Base-by-base conservation (phyloP, 164 flowering plant genomes). In the Nelumbo lutea region DNA sequence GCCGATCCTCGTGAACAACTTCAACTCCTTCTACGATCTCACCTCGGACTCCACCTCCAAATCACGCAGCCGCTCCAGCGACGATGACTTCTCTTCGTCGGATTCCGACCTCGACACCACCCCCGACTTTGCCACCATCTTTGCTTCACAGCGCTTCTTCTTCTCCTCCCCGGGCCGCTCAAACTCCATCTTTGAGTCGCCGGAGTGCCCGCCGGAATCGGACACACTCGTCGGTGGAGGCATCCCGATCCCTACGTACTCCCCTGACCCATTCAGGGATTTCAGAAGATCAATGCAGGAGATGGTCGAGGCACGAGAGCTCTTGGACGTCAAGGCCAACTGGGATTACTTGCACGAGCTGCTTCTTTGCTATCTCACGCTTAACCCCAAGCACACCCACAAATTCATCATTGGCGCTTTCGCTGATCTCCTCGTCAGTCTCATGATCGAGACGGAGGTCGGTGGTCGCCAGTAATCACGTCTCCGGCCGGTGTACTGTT, bases 271-370 rank as follows among this genome's bases (percentile, higher is more conserved):
- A 2, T 88, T 79, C 76, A 42, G 58, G 61, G 98, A 91, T 71
- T 91, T 94, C 82, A 76, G 93, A 67, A 78, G 82, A 43, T 94
- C 98, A 38, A 94, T 94, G 98, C 87, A 91, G 72, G 98, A 94
- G 77, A 94, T 94, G 96, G 91, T 90, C 76, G 95, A 85, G 56
- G 87, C 93, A 3, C 56, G 82, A 44, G 70, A 75, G 7, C 38
- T 74, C n/a, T 58, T 9, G 2, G 80, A 78, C 46, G 82, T 67
- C 2, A 73, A 59, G 46, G 68, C 52, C 0, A 77, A 82, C 62
- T 82, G 88, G 86, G 93, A 83, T 10, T 81, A 76, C 59, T 76
- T 89, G 75, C 91, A 88, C 53, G 90, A 87, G 77, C 75, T 91
- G 46, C 85, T 89, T 48, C 56, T 82, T 8, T 87, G 93, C 60